Percentiles rank a stretch among this genome's conserved stretches.
phyloP scores from a whole-genome alignment of 2,329 filamentous ascomycete species.

The Escovopsis sp. region DNA sequence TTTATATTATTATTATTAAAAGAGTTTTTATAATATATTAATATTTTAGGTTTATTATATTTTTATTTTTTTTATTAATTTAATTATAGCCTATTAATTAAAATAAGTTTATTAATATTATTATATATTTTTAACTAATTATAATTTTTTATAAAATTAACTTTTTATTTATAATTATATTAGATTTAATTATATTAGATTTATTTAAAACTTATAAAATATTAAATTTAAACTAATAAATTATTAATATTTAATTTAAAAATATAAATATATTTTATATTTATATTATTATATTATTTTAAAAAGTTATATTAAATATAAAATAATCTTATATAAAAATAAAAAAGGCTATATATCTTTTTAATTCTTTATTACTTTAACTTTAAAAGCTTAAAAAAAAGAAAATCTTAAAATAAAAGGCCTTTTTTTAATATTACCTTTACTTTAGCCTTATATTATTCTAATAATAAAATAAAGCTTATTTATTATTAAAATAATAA shows the following conservation, averaged over 20 bases:
- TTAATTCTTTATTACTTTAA: too few relatives aligned
- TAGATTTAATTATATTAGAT: not conserved
- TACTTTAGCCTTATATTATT: too few relatives aligned
- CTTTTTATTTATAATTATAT: not conserved
- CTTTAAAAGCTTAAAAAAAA: too few relatives aligned
- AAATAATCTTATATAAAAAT: not conserved
- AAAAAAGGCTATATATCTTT: too few relatives aligned
- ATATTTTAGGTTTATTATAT: too few relatives aligned
- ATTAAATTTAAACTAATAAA: not conserved
- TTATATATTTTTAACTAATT: not conserved
- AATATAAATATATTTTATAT: not conserved
- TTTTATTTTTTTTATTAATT: not conserved
- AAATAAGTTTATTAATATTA: not conserved
- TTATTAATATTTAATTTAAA: not conserved
- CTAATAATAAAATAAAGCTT: too few relatives aligned
- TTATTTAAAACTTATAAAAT: not conserved
- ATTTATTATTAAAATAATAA: too few relatives aligned
- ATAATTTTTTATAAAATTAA: not conserved
- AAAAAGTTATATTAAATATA: not conserved
- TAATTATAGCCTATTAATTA: not conserved
- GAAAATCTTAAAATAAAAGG: too few relatives aligned
- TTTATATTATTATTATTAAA: too few relatives aligned
- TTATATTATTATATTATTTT: not conserved
- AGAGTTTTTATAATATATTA: too few relatives aligned
- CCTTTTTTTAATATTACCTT: too few relatives aligned